Conservation (phyloP, 208 protist species). For the Wallacemonas collosoma region DNA sequence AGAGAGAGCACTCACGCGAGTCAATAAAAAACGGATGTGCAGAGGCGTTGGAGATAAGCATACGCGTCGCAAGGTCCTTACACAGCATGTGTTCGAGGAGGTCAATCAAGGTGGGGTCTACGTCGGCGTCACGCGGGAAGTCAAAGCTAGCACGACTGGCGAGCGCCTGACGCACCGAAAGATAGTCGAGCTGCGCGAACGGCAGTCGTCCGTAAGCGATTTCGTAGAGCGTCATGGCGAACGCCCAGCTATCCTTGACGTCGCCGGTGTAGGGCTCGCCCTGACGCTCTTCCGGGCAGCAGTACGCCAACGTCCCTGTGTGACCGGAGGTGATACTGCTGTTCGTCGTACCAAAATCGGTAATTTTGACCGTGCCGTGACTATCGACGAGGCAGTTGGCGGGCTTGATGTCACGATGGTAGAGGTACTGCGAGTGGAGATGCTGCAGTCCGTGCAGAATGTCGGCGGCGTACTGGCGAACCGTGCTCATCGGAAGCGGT, state of each 20-base stretch:
- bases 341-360: slow-evolving; percentile 89
- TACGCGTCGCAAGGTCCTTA: slow-evolving; percentile 60
- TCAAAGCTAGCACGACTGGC: slow-evolving; percentile 14
- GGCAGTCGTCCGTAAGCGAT: slow-evolving; percentile 73
- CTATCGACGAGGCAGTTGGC: slow-evolving; percentile 80
- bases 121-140: slow-evolving; percentile 7
- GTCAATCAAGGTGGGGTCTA: slow-evolving; percentile 49
- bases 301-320: slow-evolving; percentile 82
- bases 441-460: slow-evolving; percentile 75
- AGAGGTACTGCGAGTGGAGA: slow-evolving; percentile 78
- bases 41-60: slow-evolving; percentile 53
- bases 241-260: slow-evolving; percentile 90
- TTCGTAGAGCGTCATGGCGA: slow-evolving; percentile 90
- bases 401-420: slow-evolving; percentile 84
- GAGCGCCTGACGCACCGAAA: slow-evolving; percentile 23
- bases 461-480: slow-evolving; percentile 57
- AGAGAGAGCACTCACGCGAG: slow-evolving; percentile 16
- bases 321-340: slow-evolving; percentile 42
- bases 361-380: slow-evolving; percentile 75
- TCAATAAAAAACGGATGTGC: slow-evolving; percentile 61
- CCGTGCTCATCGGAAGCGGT: slow-evolving; percentile 47
- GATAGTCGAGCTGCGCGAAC: slow-evolving; percentile 21
- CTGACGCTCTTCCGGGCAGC: slow-evolving; percentile 68
- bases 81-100: slow-evolving; percentile 69
- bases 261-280: slow-evolving; percentile 59